Evolutionary conservation across 139 green algal species (phyloP).

Genomic region (Trebouxia sp.): DNA sequence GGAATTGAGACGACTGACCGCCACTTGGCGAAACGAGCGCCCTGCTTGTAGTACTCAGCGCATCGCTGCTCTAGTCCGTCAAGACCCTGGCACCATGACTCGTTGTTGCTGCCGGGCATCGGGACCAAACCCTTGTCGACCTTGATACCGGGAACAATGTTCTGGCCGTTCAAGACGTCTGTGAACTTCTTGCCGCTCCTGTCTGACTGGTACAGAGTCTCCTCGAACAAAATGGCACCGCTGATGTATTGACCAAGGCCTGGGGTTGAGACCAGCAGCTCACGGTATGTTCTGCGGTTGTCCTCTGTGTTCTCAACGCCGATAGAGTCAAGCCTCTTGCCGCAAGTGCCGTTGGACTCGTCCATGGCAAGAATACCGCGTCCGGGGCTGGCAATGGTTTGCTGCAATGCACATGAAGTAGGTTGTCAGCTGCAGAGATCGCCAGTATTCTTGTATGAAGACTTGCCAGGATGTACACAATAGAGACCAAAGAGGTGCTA

Average conservation of each 20-base stretch:
- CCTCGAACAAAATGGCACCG: slow-evolving; percentile 96
- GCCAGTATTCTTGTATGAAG: no score
- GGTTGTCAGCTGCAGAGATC: neutral
- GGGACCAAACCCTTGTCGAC: slow-evolving; percentile 96
- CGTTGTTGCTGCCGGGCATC: slow-evolving; percentile 89
- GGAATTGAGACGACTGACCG: slow-evolving; percentile 92
- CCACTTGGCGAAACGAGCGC: slow-evolving; percentile 98
- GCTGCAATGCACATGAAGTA: slow-evolving; percentile 46
- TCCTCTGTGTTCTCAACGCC: slow-evolving; percentile 99
- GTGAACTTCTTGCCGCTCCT: slow-evolving; percentile 84
- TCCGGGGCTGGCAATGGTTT: slow-evolving; percentile 82
- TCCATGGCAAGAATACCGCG: slow-evolving; percentile 97
- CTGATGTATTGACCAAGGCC: slow-evolving; percentile 92
- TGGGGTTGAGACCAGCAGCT: slow-evolving; percentile 92
- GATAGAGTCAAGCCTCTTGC: slow-evolving; percentile 95
- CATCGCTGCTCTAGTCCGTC: slow-evolving; percentile 90
- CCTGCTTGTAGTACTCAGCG: slow-evolving; percentile 98
- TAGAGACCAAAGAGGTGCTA: neutral
- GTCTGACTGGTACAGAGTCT: slow-evolving; percentile 98
- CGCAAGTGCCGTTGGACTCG: slow-evolving; percentile 99
- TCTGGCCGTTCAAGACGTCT: slow-evolving; percentile 79
- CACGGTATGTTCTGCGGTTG: slow-evolving; percentile 95
- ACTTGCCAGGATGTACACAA: neutral
- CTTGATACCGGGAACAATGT: slow-evolving; percentile 78
- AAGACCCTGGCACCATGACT: slow-evolving; percentile 96